These are phyloP conservation scores for Platanthera guangdongensis DNA, from an alignment of 106 monocot species.

Conservation along the genomic window DNA sequence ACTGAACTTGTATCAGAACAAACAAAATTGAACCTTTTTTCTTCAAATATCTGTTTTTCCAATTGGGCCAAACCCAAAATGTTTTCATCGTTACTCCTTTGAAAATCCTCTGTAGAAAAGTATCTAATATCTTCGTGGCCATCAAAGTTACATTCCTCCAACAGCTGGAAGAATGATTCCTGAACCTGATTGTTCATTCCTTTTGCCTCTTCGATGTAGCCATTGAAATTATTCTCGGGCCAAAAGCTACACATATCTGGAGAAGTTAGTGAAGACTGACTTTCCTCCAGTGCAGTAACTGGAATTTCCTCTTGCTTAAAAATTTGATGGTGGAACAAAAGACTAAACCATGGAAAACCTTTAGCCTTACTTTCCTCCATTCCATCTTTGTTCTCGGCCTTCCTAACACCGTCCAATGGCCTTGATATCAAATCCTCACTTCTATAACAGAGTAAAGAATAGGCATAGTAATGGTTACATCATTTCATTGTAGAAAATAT, in stretches of 20 bases:
- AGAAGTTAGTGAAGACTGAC: slow-evolving; percentile 3
- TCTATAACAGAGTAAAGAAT: slow-evolving; percentile 10
- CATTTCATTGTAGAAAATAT: neutral
- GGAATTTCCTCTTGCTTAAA: slow-evolving; percentile 1
- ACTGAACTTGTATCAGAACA: slow-evolving; percentile 1
- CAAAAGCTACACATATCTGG: slow-evolving; percentile 26
- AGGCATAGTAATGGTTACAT: neutral
- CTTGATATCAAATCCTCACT: slow-evolving; percentile 1
- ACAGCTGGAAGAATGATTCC: slow-evolving; percentile 11
- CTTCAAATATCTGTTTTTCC: slow-evolving; percentile 2
- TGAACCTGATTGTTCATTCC: slow-evolving; percentile 18
- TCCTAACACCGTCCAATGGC: neutral
- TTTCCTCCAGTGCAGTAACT: neutral
- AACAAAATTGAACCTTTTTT: neutral
- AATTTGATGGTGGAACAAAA: slow-evolving; percentile 47
- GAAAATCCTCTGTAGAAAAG: slow-evolving; percentile 3
- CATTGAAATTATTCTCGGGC: slow-evolving; percentile 31
- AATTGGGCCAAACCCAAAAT: neutral
- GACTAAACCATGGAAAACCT: slow-evolving; percentile 21
- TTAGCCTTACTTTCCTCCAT: neutral
- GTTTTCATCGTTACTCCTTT: neutral
- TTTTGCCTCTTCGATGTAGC: slow-evolving; percentile 28
- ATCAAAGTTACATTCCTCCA: neutral
- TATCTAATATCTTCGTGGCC: neutral
- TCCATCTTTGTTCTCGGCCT: neutral